These are phyloP conservation scores for Hirsutella thompsonii DNA, from an alignment of 2,329 filamentous ascomycete species.

Conservation along the genomic window DNA sequence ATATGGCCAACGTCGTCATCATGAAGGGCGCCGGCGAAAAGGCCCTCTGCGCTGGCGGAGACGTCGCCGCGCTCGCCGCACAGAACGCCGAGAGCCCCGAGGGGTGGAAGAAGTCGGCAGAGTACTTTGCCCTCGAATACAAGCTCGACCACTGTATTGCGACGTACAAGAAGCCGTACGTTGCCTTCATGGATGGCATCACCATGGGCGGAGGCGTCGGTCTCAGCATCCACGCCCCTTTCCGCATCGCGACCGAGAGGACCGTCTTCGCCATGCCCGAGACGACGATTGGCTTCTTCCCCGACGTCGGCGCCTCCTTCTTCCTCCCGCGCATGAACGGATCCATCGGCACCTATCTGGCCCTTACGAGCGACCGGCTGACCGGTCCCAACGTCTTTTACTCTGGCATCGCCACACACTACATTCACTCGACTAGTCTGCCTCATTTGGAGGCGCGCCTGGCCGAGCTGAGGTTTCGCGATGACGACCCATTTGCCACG, in stretches of 20 bases:
- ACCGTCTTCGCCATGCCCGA: conserved; percentile 98
- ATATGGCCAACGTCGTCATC: conserved; percentile 83
- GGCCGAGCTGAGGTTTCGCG: conserved; percentile 78
- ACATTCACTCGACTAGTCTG: conserved; percentile 81
- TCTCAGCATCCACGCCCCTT: conserved; percentile 85
- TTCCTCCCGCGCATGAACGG: conserved; percentile 88
- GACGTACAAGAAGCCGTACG: conserved; percentile 83
- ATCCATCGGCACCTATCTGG: conserved; percentile 78
- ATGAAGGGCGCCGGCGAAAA: conserved; percentile 79
- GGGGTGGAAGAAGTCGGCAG: conserved; percentile 61
- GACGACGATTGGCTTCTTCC: conserved; percentile 97
- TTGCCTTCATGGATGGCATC: conserved; percentile 93
- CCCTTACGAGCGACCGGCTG: conserved; percentile 75
- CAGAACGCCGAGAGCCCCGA: conserved; percentile 55
- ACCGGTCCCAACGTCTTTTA: conserved; percentile 80
- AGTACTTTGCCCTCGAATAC: conserved; percentile 94
- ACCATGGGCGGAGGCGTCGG: conserved; percentile 98
- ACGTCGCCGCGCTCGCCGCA: conserved; percentile 67
- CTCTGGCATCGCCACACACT: conserved; percentile 87
- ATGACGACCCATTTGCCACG: conserved; percentile 50
- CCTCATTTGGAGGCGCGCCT: conserved; percentile 72
- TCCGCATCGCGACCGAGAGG: conserved; percentile 90
- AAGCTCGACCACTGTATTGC: conserved; percentile 91
- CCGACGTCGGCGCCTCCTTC: conserved; percentile 92
- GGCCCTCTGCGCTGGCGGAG: conserved; percentile 88